Conservation (phyloP, 2,329 filamentous ascomycete species). For the Aspergillus hortae region DNA sequence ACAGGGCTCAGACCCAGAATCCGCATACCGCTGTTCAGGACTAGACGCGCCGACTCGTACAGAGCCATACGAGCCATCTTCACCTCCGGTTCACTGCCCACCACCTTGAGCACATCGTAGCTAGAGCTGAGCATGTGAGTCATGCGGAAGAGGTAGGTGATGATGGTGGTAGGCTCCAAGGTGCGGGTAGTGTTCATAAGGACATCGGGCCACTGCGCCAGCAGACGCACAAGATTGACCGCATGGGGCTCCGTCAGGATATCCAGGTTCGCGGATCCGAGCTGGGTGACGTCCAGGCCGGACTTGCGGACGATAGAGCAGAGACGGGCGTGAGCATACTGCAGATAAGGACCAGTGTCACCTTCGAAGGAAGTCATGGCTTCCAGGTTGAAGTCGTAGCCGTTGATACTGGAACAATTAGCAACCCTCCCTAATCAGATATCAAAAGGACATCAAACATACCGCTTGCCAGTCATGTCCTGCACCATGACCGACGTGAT, state of each 20-base stretch:
- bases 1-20: slow-evolving; percentile 64
- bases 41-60: slow-evolving; percentile 60
- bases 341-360: slow-evolving; percentile 63
- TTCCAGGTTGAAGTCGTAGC: slow-evolving; percentile 63
- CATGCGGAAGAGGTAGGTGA: slow-evolving; percentile 66
- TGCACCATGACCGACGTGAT: slow-evolving; percentile 97
- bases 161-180: slow-evolving; percentile 63
- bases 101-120: slow-evolving; percentile 61
- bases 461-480: slow-evolving; percentile 94
- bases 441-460: slow-evolving; percentile 23
- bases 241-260: slow-evolving; percentile 62
- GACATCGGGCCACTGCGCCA: slow-evolving; percentile 64
- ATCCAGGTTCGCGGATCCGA: slow-evolving; percentile 55
- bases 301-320: slow-evolving; percentile 59
- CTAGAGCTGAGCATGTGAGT: slow-evolving; percentile 59
- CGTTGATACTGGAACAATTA: slow-evolving; percentile 52
- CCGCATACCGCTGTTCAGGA: slow-evolving; percentile 64
- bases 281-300: slow-evolving; percentile 43
- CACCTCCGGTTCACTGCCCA: slow-evolving; percentile 56
- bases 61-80: slow-evolving; percentile 59
- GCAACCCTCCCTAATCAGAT: slow-evolving; percentile 42
- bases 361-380: slow-evolving; percentile 65
- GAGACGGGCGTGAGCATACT: slow-evolving; percentile 61
- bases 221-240: slow-evolving; percentile 57
- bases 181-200: slow-evolving; percentile 62